phyloP scores from a whole-genome alignment of 2,329 filamentous ascomycete genomes.

The Lasiodiplodia gonubiensis region DNA sequence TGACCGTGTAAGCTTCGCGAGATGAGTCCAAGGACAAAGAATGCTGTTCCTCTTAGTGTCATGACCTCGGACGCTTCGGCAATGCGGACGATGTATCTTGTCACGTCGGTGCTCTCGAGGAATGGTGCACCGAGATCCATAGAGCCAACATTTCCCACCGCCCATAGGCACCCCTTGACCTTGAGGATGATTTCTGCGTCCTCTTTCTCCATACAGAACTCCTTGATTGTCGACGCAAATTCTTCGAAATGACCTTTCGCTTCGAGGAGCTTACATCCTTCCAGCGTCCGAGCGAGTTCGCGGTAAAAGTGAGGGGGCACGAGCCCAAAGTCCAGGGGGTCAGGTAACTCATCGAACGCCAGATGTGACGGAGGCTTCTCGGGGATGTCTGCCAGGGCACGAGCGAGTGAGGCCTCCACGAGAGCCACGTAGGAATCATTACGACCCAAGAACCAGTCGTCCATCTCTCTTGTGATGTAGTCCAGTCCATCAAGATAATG shows the following conservation, averaged over 20 bases:
- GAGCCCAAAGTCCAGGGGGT: slow-evolving; percentile 57
- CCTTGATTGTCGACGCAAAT: slow-evolving; percentile 85
- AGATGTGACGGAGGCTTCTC: slow-evolving; percentile 60
- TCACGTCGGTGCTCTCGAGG: slow-evolving; percentile 86
- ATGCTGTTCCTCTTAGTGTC: slow-evolving; percentile 92
- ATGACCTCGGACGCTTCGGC: slow-evolving; percentile 87
- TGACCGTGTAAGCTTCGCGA: slow-evolving; percentile 90
- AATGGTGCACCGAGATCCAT: slow-evolving; percentile 98
- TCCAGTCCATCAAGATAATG: slow-evolving; percentile 96
- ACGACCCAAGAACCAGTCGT: slow-evolving; percentile 97
- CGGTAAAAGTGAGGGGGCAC: slow-evolving; percentile 98
- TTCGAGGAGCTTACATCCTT: slow-evolving; percentile 86
- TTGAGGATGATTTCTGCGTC: slow-evolving; percentile 87
- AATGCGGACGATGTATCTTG: slow-evolving; percentile 84
- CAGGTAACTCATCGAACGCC: slow-evolving; percentile 52
- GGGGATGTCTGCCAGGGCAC: slow-evolving; percentile 71
- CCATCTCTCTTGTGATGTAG: slow-evolving; percentile 99
- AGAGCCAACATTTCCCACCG: slow-evolving; percentile 94
- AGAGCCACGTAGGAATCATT: slow-evolving; percentile 96
- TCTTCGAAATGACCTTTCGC: slow-evolving; percentile 97
- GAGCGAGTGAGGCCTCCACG: slow-evolving; percentile 92
- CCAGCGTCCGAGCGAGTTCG: slow-evolving; percentile 87
- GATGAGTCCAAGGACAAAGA: slow-evolving; percentile 92
- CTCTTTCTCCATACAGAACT: slow-evolving; percentile 82
- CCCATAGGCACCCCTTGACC: slow-evolving; percentile 97